Evolutionary conservation across 768 basidiomycete species (phyloP).

Genomic region (Kondoa subrosea): DNA sequence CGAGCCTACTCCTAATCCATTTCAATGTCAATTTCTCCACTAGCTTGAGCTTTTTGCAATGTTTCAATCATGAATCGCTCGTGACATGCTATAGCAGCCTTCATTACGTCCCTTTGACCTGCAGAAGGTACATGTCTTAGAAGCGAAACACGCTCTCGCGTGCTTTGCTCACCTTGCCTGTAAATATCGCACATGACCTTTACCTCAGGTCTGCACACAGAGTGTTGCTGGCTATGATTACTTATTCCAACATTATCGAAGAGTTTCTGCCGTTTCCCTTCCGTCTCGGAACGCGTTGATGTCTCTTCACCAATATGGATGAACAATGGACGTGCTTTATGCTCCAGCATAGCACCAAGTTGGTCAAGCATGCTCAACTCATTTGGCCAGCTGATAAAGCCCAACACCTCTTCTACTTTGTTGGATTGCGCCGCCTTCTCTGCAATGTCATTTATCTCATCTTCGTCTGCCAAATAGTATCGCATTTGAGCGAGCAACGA

Average conservation of each 20-base stretch:
- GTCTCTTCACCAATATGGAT: not conserved
- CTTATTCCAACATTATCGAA: not conserved
- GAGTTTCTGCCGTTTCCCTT: not conserved
- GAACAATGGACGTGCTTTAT: not conserved
- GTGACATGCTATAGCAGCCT: not conserved
- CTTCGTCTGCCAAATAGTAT: slow-evolving; percentile 28
- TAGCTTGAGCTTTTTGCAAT: not conserved
- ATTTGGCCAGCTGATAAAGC: slow-evolving; percentile 27
- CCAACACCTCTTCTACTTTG: not conserved
- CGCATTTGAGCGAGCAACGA: slow-evolving; percentile 31
- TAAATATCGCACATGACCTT: not conserved
- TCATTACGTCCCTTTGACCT: not conserved
- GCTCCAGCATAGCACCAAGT: not conserved
- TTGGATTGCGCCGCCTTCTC: no score
- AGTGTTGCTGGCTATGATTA: not conserved
- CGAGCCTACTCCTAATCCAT: no score
- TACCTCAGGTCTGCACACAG: not conserved
- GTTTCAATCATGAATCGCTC: not conserved
- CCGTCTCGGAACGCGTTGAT: not conserved
- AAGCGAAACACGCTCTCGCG: not conserved
- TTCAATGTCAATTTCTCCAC: not conserved
- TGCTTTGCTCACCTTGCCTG: not conserved
- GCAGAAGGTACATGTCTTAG: not conserved
- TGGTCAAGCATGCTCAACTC: slow-evolving; percentile 11
- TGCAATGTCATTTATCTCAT: slow-evolving; percentile 14